Evolutionary conservation across 192 early-diverging fungal species (phyloP).

Genomic region (Coemansia sp.): DNA sequence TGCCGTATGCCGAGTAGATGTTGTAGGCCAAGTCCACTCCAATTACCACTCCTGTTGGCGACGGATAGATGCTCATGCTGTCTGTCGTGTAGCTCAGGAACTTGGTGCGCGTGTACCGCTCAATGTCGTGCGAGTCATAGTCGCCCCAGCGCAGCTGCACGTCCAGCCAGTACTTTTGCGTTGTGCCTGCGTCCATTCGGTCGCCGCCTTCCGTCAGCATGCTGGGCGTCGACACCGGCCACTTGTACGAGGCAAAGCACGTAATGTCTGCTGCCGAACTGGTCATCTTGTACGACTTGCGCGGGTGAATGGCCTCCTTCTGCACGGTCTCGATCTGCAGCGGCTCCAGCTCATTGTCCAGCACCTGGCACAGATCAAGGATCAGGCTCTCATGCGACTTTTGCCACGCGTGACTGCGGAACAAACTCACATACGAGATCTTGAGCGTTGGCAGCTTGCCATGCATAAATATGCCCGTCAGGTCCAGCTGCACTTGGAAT

Average conservation of each 20-base stretch:
- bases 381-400: slow-evolving; percentile 89
- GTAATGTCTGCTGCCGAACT: slow-evolving; percentile 88
- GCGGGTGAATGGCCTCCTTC: slow-evolving; percentile 98
- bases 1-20: slow-evolving; percentile 89
- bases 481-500: slow-evolving; percentile 99
- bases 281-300: slow-evolving; percentile 99
- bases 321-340: slow-evolving; percentile 98
- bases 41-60: slow-evolving; percentile 94
- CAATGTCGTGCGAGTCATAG: slow-evolving; percentile 98
- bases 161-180: slow-evolving; percentile 98
- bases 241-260: slow-evolving; percentile 96
- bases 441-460: slow-evolving; percentile 99
- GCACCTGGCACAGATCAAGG: slow-evolving; percentile 85
- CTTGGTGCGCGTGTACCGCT: slow-evolving; percentile 97
- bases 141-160: slow-evolving; percentile 98
- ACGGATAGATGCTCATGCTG: slow-evolving; percentile 99
- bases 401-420: slow-evolving; percentile 99
- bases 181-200: slow-evolving; percentile 94
- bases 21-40: slow-evolving; percentile 98
- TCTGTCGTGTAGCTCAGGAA: slow-evolving; percentile 98
- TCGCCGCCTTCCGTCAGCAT: slow-evolving; percentile 91
- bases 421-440: slow-evolving; percentile 98
- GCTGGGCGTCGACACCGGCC: slow-evolving; percentile 95
- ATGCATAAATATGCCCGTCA: slow-evolving; percentile 99
- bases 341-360: slow-evolving; percentile 96